phyloP scores from a whole-genome alignment of 352 stramenopile species.

The Nothophytophthora sp. region DNA sequence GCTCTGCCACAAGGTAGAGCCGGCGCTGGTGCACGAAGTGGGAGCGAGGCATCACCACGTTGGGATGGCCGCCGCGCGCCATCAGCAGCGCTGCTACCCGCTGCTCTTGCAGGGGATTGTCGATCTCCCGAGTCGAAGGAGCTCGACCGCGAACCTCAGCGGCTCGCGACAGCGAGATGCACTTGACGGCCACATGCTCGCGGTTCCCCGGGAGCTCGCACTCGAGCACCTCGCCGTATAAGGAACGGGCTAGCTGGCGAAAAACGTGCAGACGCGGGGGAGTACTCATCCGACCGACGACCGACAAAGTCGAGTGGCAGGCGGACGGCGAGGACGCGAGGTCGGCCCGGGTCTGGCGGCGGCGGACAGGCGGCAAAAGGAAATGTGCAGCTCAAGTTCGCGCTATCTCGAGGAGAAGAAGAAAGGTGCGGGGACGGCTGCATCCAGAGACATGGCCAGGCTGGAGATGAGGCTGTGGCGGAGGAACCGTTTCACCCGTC shows the following conservation, averaged over 20 bases:
- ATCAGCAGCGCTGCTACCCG: conserved; percentile 12
- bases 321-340: not conserved
- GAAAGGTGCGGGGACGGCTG: too few relatives aligned
- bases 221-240: conserved; percentile 34
- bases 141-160: conserved; percentile 5
- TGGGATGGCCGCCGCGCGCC: conserved; percentile 24
- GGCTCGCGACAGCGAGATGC: conserved; percentile 18
- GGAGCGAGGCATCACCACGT: conserved; percentile 30
- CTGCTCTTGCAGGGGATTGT: conserved; percentile 30
- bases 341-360: too few relatives aligned
- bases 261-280: conserved; percentile 12
- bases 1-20: conserved; percentile 51
- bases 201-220: conserved; percentile 14
- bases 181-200: conserved; percentile 28
- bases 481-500: too few relatives aligned
- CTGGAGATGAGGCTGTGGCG: too few relatives aligned
- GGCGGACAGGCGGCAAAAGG: too few relatives aligned
- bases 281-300: not conserved
- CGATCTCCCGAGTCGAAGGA: conserved; percentile 10
- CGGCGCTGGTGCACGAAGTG: conserved; percentile 17
- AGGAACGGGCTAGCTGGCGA: conserved; percentile 12
- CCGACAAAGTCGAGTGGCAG: not conserved
- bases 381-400: too few relatives aligned
- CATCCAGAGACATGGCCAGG: too few relatives aligned
- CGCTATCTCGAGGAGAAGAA: too few relatives aligned